Evolutionary conservation across 2,329 filamentous ascomycete genomes (phyloP), one percentile per base, ranked within the genome.

Genomic region (Aspergillus quadrilineatus): DNA sequence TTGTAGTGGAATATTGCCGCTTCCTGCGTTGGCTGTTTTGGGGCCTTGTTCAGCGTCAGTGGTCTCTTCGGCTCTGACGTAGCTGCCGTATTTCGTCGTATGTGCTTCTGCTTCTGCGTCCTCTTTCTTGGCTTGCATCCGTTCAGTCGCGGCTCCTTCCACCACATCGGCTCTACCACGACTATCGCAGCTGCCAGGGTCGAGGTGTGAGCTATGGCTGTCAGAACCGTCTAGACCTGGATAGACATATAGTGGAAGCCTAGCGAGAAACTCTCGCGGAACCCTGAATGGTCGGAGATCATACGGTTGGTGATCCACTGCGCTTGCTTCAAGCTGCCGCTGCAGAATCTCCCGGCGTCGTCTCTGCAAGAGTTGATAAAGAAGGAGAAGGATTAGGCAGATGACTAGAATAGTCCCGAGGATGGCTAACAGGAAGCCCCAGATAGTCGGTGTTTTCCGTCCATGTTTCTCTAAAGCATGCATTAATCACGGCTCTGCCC

Each of bases 271-370:
- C 7, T 85, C 76, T 45, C 82, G 77, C 1, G 93, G 91, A 0
- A 97, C 89, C 2, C 85, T 90, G 26, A 96, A 75, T 12, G 89
- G 84, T 68, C 90, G 93, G 64, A 97, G 90, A 1, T 92, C 92
- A 63, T 96, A 81, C 2, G 85, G 86, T 73, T 97, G 92, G 3
- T 97, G 79, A 67, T 97, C 90, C 17, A 96, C 86, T 64, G 96
- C 89, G 51, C 93, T 92, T 6, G 80, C 81, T 56, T 85, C 80
- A 14, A 97, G 87, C 10, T 92, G 85, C 47, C 84, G 82, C 50
- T 85, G 84, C 9, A 97, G 77, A 1, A 80, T 80, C 26, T 80
- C 80, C 7, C 92, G 85, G 30, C 91, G 85, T 47, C 85, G 82
- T 36, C 85, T 83, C 69, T 96, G 90, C 30, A 94, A 77, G 22